Conservation (phyloP, 345 rosid genomes). For the Boechera divaricarpa region DNA sequence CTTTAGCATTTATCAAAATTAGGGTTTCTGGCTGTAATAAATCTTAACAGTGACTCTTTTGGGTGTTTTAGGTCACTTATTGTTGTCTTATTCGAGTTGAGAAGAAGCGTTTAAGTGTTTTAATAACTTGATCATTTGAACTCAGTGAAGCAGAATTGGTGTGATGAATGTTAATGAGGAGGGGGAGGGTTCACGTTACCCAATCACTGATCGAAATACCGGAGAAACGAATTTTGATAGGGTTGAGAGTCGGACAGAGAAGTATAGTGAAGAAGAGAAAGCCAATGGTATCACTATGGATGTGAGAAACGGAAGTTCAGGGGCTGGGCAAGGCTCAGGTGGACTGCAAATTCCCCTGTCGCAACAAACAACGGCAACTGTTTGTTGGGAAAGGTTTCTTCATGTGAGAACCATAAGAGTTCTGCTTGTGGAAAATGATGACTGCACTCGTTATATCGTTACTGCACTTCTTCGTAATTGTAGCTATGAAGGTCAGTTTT, state of each 20-base stretch:
- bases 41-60: not conserved
- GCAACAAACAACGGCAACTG: slow-evolving; percentile 53
- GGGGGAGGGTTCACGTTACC: slow-evolving; percentile 49
- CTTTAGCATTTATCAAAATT: slow-evolving; percentile 30
- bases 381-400: slow-evolving; percentile 84
- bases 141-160: slow-evolving; percentile 51
- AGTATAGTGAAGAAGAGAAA: slow-evolving; percentile 43
- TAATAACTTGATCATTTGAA: slow-evolving; percentile 38
- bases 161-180: slow-evolving; percentile 60
- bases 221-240: slow-evolving; percentile 40
- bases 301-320: slow-evolving; percentile 50
- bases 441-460: slow-evolving; percentile 80
- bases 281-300: slow-evolving; percentile 44
- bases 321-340: slow-evolving; percentile 45
- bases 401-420: slow-evolving; percentile 68
- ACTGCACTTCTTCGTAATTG: slow-evolving; percentile 85
- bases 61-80: not conserved
- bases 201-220: slow-evolving; percentile 37
- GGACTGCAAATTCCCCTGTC: slow-evolving; percentile 52
- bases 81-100: not conserved
- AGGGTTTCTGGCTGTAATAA: slow-evolving; percentile 46
- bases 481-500: slow-evolving; percentile 71
- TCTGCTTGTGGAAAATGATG: slow-evolving; percentile 79
- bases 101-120: not conserved
- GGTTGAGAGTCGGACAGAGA: slow-evolving; percentile 42